Evolutionary conservation across 192 early-diverging fungal species (phyloP).

Genomic region (Nowakowskiella sp.): DNA sequence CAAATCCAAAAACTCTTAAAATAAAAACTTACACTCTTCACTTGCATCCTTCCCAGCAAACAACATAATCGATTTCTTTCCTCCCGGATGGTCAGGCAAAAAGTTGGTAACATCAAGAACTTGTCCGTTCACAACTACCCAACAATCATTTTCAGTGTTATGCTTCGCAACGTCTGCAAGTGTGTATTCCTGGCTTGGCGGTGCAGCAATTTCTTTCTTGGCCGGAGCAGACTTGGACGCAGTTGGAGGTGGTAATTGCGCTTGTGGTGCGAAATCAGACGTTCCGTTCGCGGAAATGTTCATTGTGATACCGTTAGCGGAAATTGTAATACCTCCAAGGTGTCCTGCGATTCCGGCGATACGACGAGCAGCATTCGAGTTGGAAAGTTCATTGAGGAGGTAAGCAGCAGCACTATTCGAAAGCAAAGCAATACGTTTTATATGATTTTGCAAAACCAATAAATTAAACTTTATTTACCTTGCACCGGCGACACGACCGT

Average conservation of each 20-base stretch:
- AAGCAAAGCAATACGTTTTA: neutral
- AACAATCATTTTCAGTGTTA: conserved; percentile 71
- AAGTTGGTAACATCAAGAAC: conserved; percentile 73
- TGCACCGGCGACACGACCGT: conserved; percentile 84
- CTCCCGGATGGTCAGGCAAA: conserved; percentile 70
- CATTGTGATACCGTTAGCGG: conserved; percentile 57
- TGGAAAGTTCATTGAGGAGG: conserved; percentile 46
- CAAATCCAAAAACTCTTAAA: conserved; percentile 2
- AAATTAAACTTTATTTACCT: too few relatives aligned
- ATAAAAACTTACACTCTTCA: conserved; percentile 55
- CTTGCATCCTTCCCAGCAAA: conserved; percentile 81
- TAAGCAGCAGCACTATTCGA: conserved; percentile 48
- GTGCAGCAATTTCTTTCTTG: conserved; percentile 17
- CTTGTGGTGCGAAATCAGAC: conserved; percentile 29
- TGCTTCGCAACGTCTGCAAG: conserved; percentile 78
- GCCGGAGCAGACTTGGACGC: conserved; percentile 23
- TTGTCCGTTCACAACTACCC: conserved; percentile 78
- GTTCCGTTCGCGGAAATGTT: conserved; percentile 47
- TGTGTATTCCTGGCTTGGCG: conserved; percentile 41
- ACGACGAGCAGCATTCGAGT: conserved; percentile 49
- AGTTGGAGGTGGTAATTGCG: conserved; percentile 21
- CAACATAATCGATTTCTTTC: conserved; percentile 76
- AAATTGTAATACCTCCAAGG: conserved; percentile 37
- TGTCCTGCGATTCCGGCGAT: conserved; percentile 58
- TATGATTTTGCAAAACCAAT: neutral